phyloP scores from a whole-genome alignment of 176 grass and related monocot species.

The Urochloa ruziziensis region DNA sequence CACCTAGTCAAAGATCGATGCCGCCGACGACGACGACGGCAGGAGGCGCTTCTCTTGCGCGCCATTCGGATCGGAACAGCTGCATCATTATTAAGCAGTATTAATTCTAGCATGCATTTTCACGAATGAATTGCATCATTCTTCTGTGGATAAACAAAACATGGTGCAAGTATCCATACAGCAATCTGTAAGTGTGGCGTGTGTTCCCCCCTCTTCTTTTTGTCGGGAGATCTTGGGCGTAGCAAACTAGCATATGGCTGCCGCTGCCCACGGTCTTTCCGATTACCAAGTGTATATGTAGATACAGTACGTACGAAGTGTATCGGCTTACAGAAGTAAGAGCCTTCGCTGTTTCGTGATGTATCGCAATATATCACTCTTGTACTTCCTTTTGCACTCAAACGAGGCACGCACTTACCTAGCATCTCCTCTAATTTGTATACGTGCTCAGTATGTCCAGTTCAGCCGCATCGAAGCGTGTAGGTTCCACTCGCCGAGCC shows the following conservation, averaged over 20 bases:
- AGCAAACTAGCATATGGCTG: not conserved
- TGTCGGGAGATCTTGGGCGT: not conserved
- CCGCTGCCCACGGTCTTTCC: not conserved
- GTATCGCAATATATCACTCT: not conserved
- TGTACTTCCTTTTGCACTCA: not conserved
- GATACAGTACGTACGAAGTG: not conserved
- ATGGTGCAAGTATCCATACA: conserved; percentile 32
- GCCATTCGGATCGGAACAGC: not conserved
- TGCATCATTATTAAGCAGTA: conserved; percentile 11
- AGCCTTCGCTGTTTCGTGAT: conserved; percentile 25
- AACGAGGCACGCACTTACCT: not conserved
- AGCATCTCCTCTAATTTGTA: not conserved
- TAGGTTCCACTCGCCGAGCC: not conserved
- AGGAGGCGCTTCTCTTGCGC: not conserved
- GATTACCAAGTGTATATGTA: conserved; percentile 12
- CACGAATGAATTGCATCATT: conserved; percentile 34
- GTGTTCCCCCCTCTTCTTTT: not conserved
- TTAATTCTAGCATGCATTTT: conserved; percentile 23
- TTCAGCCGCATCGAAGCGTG: not conserved
- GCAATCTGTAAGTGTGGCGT: conserved; percentile 21
- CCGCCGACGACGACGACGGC: not conserved
- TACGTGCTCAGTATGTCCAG: not conserved
- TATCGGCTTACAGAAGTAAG: not conserved
- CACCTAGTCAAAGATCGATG: not conserved
- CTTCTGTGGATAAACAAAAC: conserved; percentile 52